These are phyloP conservation scores for Populus deltoides DNA, from an alignment of 345 rosid species.

Conservation along the genomic window DNA sequence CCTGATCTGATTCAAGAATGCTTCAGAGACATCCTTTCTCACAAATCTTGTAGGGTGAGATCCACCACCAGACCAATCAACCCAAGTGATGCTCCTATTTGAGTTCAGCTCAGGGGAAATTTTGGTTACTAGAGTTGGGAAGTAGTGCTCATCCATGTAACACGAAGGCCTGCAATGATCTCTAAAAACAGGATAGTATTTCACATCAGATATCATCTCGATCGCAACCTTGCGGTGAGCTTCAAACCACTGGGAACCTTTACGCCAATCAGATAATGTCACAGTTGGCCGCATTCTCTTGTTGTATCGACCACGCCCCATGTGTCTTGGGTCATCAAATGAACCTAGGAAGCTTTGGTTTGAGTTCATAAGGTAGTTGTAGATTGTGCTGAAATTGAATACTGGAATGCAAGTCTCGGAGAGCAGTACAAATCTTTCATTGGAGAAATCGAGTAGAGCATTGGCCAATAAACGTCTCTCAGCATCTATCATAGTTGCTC, in stretches of 20 bases:
- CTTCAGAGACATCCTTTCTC: conserved; percentile 24
- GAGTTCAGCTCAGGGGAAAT: conserved; percentile 16
- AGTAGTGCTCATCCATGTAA: conserved; percentile 40
- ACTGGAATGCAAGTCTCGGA: conserved; percentile 40
- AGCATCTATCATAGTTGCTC: conserved; percentile 32
- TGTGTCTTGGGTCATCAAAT: conserved; percentile 19
- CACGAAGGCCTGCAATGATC: conserved; percentile 29
- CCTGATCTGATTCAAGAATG: conserved; percentile 22
- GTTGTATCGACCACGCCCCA: conserved; percentile 37
- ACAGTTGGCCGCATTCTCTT: conserved; percentile 30
- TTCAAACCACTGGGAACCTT: conserved; percentile 39
- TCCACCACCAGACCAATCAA: conserved; percentile 38
- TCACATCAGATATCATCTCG: conserved; percentile 18
- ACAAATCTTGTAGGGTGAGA: conserved; percentile 31
- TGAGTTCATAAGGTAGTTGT: conserved; percentile 29
- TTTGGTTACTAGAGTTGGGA: conserved; percentile 31
- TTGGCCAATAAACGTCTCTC: conserved; percentile 36
- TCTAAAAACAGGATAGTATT: conserved; percentile 25
- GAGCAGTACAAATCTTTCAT: conserved; percentile 33
- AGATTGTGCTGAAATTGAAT: conserved; percentile 34
- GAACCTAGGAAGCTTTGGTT: conserved; percentile 28
- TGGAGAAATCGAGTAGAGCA: conserved; percentile 29
- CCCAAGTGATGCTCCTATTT: conserved; percentile 37
- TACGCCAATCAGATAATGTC: conserved; percentile 28
- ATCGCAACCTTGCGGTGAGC: conserved; percentile 20